phyloP scores from a whole-genome alignment of 768 basidiomycete species.

The Phanerochaete sordida region DNA sequence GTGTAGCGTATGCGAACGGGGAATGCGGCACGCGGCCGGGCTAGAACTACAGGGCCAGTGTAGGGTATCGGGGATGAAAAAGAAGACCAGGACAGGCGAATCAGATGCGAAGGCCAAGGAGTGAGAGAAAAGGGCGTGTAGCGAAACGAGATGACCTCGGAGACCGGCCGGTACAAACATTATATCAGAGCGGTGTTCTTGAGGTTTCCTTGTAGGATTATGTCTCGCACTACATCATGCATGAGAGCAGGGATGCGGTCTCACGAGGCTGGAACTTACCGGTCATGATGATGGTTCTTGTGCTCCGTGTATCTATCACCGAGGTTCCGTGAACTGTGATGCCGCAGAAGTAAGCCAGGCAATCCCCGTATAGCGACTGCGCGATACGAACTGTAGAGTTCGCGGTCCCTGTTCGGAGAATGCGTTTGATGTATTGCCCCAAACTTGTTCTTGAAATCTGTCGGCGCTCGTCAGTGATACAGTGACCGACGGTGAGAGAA shows the following conservation, averaged over 20 bases:
- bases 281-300: constrained; percentile 67
- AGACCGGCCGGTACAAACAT: background rate
- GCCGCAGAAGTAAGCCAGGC: constrained; percentile 1
- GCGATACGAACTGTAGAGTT: constrained; percentile 57
- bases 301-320: constrained; percentile 77
- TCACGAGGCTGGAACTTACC: constrained; percentile 41
- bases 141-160: background rate
- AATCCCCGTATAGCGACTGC: background rate
- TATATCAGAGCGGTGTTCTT: constrained; percentile 26
- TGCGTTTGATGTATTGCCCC: constrained; percentile 61
- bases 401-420: constrained; percentile 68
- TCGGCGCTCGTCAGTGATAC: background rate
- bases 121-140: background rate
- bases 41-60: constrained; percentile 2
- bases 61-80: constrained; percentile 1
- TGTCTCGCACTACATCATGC: constrained; percentile 22
- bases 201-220: constrained; percentile 28
- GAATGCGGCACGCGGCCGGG: background rate
- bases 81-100: background rate
- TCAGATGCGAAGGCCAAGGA: background rate
- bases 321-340: constrained; percentile 69
- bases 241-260: background rate
- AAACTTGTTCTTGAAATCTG: constrained; percentile 77
- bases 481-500: constrained; percentile 7
- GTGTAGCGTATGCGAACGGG: background rate